Evolutionary conservation across 306 rosid genomes (phyloP), one percentile per base, ranked within the genome.

Genomic region (Spatholobus suberectus): DNA sequence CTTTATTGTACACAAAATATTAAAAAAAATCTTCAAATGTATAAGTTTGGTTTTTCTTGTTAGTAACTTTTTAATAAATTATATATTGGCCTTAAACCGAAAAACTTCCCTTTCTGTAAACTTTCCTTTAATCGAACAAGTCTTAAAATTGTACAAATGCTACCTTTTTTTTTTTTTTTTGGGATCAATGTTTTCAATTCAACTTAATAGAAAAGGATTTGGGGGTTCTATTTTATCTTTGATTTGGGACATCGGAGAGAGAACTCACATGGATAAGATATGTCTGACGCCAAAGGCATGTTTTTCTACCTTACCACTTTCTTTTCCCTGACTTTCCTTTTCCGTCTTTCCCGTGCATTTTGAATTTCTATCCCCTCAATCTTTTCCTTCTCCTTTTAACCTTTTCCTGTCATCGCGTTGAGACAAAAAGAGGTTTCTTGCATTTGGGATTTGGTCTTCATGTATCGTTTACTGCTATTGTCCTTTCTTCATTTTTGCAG

Each of bases 401-500:
- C 75, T 7, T 67, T 73, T 75, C 26, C 75, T n/a, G 54, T 73
- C 81, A 52, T 66, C 84, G 55, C 26, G 47, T 78, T 73, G 38
- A 84, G 72, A 79, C 73, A 80, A 43, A 68, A 79, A 4, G 74
- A 84, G 81, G 68, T 84, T 84, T 80, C 87, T 84, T 84, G 84
- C 87, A 74, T 79, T 80, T 43, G 37, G 84, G 87, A 74, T 79
- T 84, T 79, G 40, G n/a, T 77, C 75, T 61, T 59, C 67, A 21
- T 51, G 24, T 32, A 61, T 24, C 9, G 35, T n/a, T 18, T 24
- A 34, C 73, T 40, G 13, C 49, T 8, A 44, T 54, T 75, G 38
- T 54, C 44, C 46, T 26, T 24, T 38, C 18, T 24, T 4, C 6
- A 8, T 38, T 37, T 18, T 27, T 10, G 4, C 5, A 6, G 58